Evolutionary conservation across 2,329 filamentous ascomycete species (phyloP).

Genomic region (Fusarium paranaense): DNA sequence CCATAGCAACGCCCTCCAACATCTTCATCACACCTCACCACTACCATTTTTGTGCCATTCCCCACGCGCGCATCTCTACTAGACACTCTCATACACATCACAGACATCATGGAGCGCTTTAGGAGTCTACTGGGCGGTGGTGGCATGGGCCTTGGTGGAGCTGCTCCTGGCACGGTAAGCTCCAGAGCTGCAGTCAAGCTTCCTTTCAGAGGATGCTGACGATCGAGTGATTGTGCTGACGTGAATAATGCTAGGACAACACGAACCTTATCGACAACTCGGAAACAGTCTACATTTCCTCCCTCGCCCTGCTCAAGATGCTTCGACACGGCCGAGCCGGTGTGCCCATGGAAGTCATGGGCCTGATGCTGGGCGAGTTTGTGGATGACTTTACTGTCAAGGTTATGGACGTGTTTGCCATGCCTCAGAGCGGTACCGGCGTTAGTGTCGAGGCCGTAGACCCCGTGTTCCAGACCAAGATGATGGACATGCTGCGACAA

Average conservation of each 20-base stretch:
- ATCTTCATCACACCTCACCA: conserved; percentile 20
- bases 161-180: conserved; percentile 55
- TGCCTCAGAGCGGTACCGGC: conserved; percentile 98
- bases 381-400: conserved; percentile 99
- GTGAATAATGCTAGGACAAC: conserved; percentile 74
- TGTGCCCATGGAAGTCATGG: conserved; percentile 99
- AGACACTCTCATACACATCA: conserved; percentile 17
- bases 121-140: conserved; percentile 87
- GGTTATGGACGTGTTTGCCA: conserved; percentile 98
- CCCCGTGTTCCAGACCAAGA: conserved; percentile 98
- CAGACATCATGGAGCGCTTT: conserved; percentile 83
- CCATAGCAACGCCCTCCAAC: conserved; percentile 32
- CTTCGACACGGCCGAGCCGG: conserved; percentile 95
- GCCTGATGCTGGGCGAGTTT: conserved; percentile 97
- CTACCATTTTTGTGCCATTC: not conserved
- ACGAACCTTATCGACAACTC: conserved; percentile 96
- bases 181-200: conserved; percentile 29
- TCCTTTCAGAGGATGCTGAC: not conserved
- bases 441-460: conserved; percentile 99
- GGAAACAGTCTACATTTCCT: conserved; percentile 99
- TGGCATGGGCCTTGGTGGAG: conserved; percentile 73
- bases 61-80: not conserved
- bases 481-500: conserved; percentile 99
- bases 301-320: conserved; percentile 97
- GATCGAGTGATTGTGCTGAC: conserved; percentile 15